These are phyloP conservation scores for Coemansia sp. DNA, from an alignment of 192 early-diverging fungal species.

Conservation along the genomic window DNA sequence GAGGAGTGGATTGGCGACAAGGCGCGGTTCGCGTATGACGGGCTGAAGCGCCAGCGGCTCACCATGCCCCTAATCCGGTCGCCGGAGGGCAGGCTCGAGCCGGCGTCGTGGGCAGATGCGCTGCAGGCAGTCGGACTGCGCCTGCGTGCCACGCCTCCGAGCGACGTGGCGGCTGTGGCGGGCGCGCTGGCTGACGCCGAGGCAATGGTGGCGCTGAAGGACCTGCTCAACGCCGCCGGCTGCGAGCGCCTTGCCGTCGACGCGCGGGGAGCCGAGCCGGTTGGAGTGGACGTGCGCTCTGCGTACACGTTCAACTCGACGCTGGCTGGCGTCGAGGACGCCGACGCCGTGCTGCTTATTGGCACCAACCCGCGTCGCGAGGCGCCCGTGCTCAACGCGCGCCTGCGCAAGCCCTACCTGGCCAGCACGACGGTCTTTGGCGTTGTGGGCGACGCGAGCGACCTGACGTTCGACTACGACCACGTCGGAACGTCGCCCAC, in stretches of 20 bases:
- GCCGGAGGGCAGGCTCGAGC: slow-evolving; percentile 71
- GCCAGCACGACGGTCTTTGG: slow-evolving; percentile 77
- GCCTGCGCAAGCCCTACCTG: slow-evolving; percentile 92
- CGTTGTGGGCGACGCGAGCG: slow-evolving; percentile 71
- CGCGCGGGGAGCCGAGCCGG: slow-evolving; percentile 30
- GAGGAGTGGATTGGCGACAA: slow-evolving; percentile 99
- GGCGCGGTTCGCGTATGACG: slow-evolving; percentile 92
- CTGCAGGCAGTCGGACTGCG: slow-evolving; percentile 69
- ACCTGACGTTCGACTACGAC: slow-evolving; percentile 89
- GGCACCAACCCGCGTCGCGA: slow-evolving; percentile 97
- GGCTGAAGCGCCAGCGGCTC: slow-evolving; percentile 93
- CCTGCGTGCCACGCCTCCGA: slow-evolving; percentile 59
- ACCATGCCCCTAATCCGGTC: slow-evolving; percentile 87
- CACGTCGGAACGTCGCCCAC: slow-evolving; percentile 71
- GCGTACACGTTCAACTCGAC: slow-evolving; percentile 86
- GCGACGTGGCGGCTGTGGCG: slow-evolving; percentile 79
- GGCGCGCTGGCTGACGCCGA: slow-evolving; percentile 94
- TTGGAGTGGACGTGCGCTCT: slow-evolving; percentile 78
- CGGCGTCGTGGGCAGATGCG: slow-evolving; percentile 84
- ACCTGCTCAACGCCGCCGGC: slow-evolving; percentile 84
- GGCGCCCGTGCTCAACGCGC: slow-evolving; percentile 92
- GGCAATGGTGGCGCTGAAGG: slow-evolving; percentile 90
- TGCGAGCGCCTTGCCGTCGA: slow-evolving; percentile 87
- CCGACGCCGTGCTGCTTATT: slow-evolving; percentile 86
- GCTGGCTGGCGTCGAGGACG: slow-evolving; percentile 87